These are phyloP conservation scores for Amanita exitialis DNA, from an alignment of 768 basidiomycete genomes.

Conservation along the genomic window DNA sequence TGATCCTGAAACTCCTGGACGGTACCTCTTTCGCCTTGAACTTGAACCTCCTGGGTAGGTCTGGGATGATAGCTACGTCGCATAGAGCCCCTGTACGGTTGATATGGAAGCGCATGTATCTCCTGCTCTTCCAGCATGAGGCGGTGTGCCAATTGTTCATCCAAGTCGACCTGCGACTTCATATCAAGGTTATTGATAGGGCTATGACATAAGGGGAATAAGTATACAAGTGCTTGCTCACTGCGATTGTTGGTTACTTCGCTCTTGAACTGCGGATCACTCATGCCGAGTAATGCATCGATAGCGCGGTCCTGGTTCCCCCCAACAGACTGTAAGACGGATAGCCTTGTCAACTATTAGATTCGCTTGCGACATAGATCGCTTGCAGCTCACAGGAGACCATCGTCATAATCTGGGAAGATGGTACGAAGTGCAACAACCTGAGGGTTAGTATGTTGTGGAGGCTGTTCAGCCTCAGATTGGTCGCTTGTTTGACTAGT, in stretches of 20 bases:
- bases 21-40: constrained; percentile 32
- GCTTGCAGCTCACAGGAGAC: constrained; percentile 43
- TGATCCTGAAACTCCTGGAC: constrained; percentile 67
- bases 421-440: constrained; percentile 49
- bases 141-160: constrained; percentile 70
- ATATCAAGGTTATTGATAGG: not conserved
- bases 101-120: constrained; percentile 16
- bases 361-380: not conserved
- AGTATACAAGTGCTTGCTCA: constrained; percentile 13
- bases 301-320: constrained; percentile 68
- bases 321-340: constrained; percentile 64
- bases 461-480: not conserved
- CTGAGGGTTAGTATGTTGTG: constrained; percentile 28
- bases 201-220: not conserved
- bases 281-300: constrained; percentile 76
- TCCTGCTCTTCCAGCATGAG: constrained; percentile 57
- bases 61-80: constrained; percentile 12
- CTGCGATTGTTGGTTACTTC: constrained; percentile 20
- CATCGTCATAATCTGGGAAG: constrained; percentile 75
- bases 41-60: constrained; percentile 3
- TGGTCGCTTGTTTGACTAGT: not conserved
- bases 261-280: constrained; percentile 61
- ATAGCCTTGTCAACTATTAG: constrained; percentile 29
- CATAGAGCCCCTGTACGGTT: constrained; percentile 8
- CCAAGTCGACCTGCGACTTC: constrained; percentile 58